Base-by-base conservation (phyloP, 768 basidiomycete species). In the Auriscalpium microsporum region DNA sequence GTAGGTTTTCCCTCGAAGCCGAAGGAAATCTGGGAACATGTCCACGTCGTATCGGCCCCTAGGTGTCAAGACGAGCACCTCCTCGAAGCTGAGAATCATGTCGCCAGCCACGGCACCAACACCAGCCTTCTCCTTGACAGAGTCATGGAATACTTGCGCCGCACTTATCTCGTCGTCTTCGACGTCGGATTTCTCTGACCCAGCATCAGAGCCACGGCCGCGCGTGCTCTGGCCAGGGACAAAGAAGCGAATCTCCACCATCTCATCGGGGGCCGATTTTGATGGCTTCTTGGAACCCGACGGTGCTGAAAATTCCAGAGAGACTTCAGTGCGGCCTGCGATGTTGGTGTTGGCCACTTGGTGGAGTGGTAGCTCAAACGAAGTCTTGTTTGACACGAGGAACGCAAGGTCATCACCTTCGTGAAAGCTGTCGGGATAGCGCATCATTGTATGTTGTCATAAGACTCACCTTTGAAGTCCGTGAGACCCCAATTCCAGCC, bases 21-120 rank as follows among this genome's bases (percentile, higher is more conserved):
- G 86, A 66, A 99, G 70, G 74, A 94, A 98, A 52, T 90, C 90
- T 23, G 84, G 84, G 77, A 91, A 97, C 88, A 99, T 93, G 72
- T 98, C 96, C 72, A 99, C 87, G 64, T 97, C 94, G 69, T 94
- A 96, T 53, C 93, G 86, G 52, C 95, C 94, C 77, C 95, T 85
- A 57, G 96, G 96, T 0, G 96, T 98, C 46, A 94, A 77, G 5
- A 98, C 92, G 21, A 94, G 80, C 14, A 98, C 87, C 62, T 99
- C 96, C 65, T 93, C 90, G 64, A 99, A 96, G 68, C 90, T 90
- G 62, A 96, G 78, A 35, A 99, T 90, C 56, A 92, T 81, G 65
- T 96, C 91, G 44, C 94, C 96, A 2, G 83, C 81, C 34, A 92
- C 87, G 68, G 93, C 87, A 0, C 92, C 91, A 53, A 98, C 90